phyloP scores from a whole-genome alignment of 2,329 filamentous ascomycete species.

The Stachybotrys chlorohalonatus region DNA sequence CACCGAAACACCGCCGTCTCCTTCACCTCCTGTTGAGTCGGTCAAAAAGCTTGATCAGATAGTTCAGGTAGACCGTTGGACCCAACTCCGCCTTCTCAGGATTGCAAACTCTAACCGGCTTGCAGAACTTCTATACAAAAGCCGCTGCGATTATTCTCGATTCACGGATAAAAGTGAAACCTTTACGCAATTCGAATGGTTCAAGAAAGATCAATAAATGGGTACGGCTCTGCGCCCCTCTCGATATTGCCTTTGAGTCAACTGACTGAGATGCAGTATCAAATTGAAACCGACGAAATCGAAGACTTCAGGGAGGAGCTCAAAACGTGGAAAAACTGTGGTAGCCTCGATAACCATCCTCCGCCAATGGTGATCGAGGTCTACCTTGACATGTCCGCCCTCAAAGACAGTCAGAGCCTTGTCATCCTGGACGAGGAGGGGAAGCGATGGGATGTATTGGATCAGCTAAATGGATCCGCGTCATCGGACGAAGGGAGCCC shows the following conservation, averaged over 20 bases:
- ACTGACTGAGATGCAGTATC: conserved; percentile 56
- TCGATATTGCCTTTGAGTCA: not conserved
- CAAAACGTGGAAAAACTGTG: conserved; percentile 70
- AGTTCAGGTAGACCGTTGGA: conserved; percentile 57
- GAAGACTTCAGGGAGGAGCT: conserved; percentile 79
- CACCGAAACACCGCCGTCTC: conserved; percentile 30
- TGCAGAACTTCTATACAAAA: conserved; percentile 85
- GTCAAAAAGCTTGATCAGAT: conserved; percentile 84
- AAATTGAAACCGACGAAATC: conserved; percentile 88
- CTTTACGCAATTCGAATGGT: conserved; percentile 29
- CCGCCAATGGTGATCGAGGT: conserved; percentile 84
- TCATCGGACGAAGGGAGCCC: conserved; percentile 39
- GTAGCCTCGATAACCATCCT: conserved; percentile 67
- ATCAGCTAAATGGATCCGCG: conserved; percentile 62
- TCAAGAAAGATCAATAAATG: conserved; percentile 69
- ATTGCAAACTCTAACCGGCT: not conserved
- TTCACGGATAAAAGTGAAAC: conserved; percentile 64
- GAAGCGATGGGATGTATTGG: conserved; percentile 86
- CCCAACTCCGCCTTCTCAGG: not conserved
- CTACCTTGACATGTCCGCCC: conserved; percentile 69
- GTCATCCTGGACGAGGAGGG: conserved; percentile 83
- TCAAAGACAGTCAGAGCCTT: conserved; percentile 78
- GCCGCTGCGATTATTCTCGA: conserved; percentile 76
- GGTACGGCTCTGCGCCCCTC: conserved; percentile 44
- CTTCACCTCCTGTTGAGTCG: conserved; percentile 53